Evolutionary conservation across 805 yeast species (phyloP).

Genomic region (Kurtzmaniella fragi): DNA sequence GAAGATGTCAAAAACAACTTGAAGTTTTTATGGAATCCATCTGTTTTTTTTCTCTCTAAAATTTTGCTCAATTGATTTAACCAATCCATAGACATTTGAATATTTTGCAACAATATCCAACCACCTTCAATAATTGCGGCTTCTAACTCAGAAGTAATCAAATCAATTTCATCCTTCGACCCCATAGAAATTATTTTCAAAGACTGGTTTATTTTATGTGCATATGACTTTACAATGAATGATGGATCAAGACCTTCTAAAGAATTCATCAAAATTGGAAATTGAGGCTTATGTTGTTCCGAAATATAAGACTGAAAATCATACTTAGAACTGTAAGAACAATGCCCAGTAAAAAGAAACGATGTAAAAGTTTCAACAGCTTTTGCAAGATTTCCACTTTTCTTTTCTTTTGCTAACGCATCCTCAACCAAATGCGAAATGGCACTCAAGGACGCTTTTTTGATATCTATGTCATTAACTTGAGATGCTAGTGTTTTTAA

Average conservation of each 20-base stretch:
- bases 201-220: conserved; percentile 20
- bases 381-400: too few species aligned
- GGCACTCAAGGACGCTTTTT: too few species aligned
- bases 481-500: too few species aligned
- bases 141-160: conserved; percentile 52
- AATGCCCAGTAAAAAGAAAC: conserved; percentile 21
- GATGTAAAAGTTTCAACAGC: conserved; percentile 8
- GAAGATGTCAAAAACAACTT: conserved; percentile 65
- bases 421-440: neutral
- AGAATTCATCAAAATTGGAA: conserved; percentile 51
- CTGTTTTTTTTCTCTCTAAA: conserved; percentile 23
- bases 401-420: too few species aligned
- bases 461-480: too few species aligned
- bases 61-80: conserved; percentile 47
- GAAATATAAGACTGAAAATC: conserved; percentile 26
- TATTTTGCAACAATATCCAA: conserved; percentile 79
- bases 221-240: conserved; percentile 42
- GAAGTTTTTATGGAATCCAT: conserved; percentile 28
- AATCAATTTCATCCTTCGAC: conserved; percentile 55
- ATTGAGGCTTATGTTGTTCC: conserved; percentile 8
- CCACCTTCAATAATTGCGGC: conserved; percentile 43
- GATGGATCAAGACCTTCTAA: conserved; percentile 67
- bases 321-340: conserved; percentile 26
- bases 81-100: conserved; percentile 68
- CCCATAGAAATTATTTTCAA: conserved; percentile 64